Base-by-base conservation (phyloP, 192 early-diverging fungal genomes). In the Jimgerdemannia flammicorona region DNA sequence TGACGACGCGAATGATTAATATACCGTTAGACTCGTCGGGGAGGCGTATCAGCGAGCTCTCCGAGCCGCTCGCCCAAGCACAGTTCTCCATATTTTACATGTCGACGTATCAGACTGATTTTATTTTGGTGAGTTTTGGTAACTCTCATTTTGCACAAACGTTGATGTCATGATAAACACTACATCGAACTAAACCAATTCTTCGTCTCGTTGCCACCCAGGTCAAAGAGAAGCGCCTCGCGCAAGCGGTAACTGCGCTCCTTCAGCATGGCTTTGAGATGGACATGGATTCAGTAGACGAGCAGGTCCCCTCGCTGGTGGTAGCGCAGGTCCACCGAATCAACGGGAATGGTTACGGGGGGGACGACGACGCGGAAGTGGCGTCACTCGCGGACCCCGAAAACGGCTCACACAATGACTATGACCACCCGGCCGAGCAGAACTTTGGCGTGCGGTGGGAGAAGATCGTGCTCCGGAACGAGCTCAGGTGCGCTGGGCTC, bases 21-120 rank as follows among this genome's bases (percentile, higher is more conserved):
- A 66, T 20, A 2, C 3, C 4, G 64, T n/a, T 69, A 81, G 80
- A 81, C 63, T 71, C 70, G 64, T 77, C 75, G 72, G 89, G 87
- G 3, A 76, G 85, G 70, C 74, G 89, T n/a, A 90, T 90, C 64
- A 86, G 78, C 71, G 86, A 90, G 66, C 69, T 90, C 10, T 87
- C 89, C 4, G 80, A 67, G 20, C 89, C 89, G 3, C 74, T 90
- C 19, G 89, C 89, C 40, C 76, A 80, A 40, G 84, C 87, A 4
- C 88, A 87, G 75, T 87, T 93, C 43, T 91, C 89, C 41, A 91
- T 93, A 66, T 92, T 93, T 66, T 93, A 92, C 75, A 86, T 92
- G 77, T 88, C 86, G 3, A 93, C 91, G 4, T 93, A 92, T 77
- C 90, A 92, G 77, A 93, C 90, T 0, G 91, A 93, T 66, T 84